Conservation (phyloP, 2,329 filamentous ascomycete species). For the Stachybotrys chartarum region DNA sequence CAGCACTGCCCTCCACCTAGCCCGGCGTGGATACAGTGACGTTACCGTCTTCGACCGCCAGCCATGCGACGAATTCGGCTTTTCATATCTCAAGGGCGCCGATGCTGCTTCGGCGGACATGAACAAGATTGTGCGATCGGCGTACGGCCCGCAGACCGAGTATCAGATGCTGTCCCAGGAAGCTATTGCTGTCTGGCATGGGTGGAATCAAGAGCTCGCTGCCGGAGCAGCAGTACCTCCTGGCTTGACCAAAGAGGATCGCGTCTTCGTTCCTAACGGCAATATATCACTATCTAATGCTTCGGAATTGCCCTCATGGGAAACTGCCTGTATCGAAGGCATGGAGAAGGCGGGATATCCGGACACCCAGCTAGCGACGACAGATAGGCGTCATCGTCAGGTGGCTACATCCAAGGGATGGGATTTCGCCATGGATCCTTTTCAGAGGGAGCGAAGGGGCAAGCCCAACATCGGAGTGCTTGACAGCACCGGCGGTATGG, state of each 20-base stretch:
- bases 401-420: conserved; percentile 18
- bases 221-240: conserved; percentile 21
- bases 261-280: conserved; percentile 31
- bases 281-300: conserved; percentile 19
- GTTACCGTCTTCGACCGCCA: conserved; percentile 43
- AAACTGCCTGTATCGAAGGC: conserved; percentile 25
- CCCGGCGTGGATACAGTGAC: conserved; percentile 31
- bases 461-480: conserved; percentile 26
- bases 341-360: conserved; percentile 25
- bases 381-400: conserved; percentile 15
- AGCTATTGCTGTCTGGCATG: conserved; percentile 31
- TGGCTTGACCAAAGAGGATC: conserved; percentile 26
- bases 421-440: conserved; percentile 30
- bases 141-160: conserved; percentile 32
- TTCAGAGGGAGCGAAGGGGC: conserved; percentile 11
- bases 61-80: conserved; percentile 28
- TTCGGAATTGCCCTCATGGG: conserved; percentile 19
- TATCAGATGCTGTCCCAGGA: conserved; percentile 39
- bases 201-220: conserved; percentile 35
- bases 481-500: conserved; percentile 38
- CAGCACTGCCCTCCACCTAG: conserved; percentile 24
- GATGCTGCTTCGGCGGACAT: conserved; percentile 33
- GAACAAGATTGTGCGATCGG: conserved; percentile 29
- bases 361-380: conserved; percentile 26
- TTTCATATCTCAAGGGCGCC: conserved; percentile 32